Conservation (phyloP, 768 basidiomycete genomes). For the Psilocybe subaeruginosa region DNA sequence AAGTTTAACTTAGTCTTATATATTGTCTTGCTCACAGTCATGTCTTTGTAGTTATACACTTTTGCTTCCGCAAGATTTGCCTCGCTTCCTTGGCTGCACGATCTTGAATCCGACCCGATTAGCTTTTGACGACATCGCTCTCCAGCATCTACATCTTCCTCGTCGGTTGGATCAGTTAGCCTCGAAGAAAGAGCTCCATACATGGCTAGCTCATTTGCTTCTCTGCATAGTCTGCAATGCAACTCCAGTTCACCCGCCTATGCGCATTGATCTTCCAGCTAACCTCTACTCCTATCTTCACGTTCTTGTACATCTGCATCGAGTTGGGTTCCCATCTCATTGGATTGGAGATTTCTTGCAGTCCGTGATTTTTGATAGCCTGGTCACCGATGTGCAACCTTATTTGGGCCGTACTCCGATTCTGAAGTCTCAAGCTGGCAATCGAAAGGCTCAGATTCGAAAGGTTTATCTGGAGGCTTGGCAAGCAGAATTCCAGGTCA, state of each 20-base stretch:
- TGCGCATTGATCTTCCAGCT: constrained; percentile 20
- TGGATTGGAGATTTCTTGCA: constrained; percentile 26
- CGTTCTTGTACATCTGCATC: constrained; percentile 17
- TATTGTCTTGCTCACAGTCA: background rate
- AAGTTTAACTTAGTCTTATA: background rate
- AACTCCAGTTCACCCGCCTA: constrained; percentile 10
- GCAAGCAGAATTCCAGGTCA: constrained; percentile 18
- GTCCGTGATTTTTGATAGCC: constrained; percentile 16
- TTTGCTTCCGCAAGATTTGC: constrained; percentile 10
- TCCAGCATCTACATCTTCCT: constrained; percentile 15
- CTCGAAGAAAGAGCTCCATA: constrained; percentile 20
- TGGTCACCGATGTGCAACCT: constrained; percentile 15
- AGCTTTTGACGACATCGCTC: constrained; percentile 18
- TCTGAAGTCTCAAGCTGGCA: background rate
- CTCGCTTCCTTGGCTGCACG: constrained; percentile 12
- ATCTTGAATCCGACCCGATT: constrained; percentile 9
- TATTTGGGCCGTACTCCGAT: constrained; percentile 19
- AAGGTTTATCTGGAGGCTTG: constrained; percentile 20
- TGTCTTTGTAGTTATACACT: constrained; percentile 14
- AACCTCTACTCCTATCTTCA: constrained; percentile 20
- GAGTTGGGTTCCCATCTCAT: constrained; percentile 22
- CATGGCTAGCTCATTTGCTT: constrained; percentile 20
- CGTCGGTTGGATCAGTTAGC: constrained; percentile 14
- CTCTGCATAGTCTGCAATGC: constrained; percentile 19
- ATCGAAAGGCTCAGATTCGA: constrained; percentile 1